A percentile compares a stretch with the other conserved stretches of the same genome.
phyloP scores from a whole-genome alignment of 2,329 filamentous ascomycete species.

The Aspergillus fijiensis region DNA sequence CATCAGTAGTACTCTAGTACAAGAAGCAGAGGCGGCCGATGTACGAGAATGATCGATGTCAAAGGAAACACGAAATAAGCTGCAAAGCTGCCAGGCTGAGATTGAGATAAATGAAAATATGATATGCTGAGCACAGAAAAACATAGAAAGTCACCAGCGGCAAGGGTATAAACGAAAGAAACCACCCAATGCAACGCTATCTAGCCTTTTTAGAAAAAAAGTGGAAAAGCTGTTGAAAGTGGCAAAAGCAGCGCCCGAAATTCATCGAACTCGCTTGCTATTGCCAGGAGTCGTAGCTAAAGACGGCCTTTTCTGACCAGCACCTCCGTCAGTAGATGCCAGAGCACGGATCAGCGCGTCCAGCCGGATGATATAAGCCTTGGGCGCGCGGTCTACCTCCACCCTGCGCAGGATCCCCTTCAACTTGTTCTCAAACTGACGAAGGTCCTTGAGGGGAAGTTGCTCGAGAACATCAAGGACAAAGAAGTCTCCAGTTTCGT shows the following conservation, averaged over 20 bases:
- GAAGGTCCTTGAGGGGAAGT: constrained; percentile 32
- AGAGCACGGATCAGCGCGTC: constrained; percentile 31
- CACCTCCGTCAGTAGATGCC: constrained; percentile 23
- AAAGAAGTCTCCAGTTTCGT: constrained; percentile 34
- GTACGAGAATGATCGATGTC: background rate
- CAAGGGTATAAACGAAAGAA: constrained; percentile 2
- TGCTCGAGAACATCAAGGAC: constrained; percentile 41
- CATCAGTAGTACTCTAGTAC: background rate
- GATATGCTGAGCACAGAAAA: too few species aligned
- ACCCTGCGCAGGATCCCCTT: constrained; percentile 41
- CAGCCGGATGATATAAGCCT: constrained; percentile 36
- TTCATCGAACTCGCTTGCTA: constrained; percentile 36
- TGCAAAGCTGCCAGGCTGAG: background rate
- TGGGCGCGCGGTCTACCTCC: constrained; percentile 43
- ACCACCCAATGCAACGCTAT: background rate
- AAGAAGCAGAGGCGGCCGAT: background rate
- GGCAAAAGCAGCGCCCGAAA: background rate
- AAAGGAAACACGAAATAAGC: constrained; percentile 3
- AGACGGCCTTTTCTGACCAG: constrained; percentile 37
- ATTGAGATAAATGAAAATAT: too few species aligned
- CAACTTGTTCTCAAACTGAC: constrained; percentile 31
- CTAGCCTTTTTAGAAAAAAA: background rate
- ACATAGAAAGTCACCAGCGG: background rate
- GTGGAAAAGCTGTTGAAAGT: background rate
- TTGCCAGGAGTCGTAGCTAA: constrained; percentile 25